Percentiles rank a stretch among this genome's conserved stretches.
Conservation (phyloP, 352 stramenopile species). For the Globisporangium paroecandrum region DNA sequence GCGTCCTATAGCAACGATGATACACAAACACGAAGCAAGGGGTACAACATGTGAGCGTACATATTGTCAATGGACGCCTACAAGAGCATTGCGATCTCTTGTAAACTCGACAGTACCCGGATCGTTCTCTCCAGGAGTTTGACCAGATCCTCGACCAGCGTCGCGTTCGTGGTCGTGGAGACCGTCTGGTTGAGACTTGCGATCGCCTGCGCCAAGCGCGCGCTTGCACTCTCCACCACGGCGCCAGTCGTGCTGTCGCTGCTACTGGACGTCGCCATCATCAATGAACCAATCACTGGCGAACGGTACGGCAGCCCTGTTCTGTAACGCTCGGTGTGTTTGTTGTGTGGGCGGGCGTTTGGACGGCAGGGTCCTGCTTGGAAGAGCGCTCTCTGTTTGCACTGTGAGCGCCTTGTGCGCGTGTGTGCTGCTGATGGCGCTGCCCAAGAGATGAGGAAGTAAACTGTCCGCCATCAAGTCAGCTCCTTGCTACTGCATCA, state of each 20-base stretch:
- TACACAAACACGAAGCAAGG: background rate
- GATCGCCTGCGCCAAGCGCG: background rate
- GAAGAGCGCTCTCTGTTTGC: background rate
- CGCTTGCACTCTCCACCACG: background rate
- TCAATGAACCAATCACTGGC: background rate
- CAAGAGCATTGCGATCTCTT: background rate
- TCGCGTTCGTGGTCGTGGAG: background rate
- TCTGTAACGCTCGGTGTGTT: background rate
- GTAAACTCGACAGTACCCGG: background rate
- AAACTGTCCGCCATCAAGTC: background rate
- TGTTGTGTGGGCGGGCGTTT: background rate
- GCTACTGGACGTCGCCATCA: background rate
- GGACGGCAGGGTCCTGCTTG: background rate
- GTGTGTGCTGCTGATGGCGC: background rate
- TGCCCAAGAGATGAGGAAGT: background rate
- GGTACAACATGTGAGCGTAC: background rate
- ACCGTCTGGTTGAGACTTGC: background rate
- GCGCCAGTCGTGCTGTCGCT: background rate
- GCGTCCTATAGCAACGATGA: background rate
- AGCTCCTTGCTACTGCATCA: background rate
- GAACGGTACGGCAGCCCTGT: background rate
- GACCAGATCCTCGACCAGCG: background rate
- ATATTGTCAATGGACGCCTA: background rate
- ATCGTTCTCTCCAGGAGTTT: conserved; percentile 5
- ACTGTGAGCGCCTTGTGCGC: background rate